Conservation (phyloP, 2,329 filamentous ascomycete genomes). For the Claviceps lovelessii region DNA sequence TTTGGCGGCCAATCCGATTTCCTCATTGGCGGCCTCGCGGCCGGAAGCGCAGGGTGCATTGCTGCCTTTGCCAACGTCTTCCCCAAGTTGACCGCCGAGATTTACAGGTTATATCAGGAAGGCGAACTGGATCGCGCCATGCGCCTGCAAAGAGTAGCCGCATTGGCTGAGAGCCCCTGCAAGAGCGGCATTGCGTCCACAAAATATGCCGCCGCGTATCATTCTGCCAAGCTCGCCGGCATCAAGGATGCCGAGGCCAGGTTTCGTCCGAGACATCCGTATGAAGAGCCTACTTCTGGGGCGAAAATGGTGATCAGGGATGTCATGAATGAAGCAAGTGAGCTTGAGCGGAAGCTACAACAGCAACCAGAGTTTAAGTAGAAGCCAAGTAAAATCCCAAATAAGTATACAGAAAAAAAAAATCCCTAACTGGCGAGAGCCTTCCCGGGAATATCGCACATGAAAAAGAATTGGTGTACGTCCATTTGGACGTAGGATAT, state of each 20-base stretch:
- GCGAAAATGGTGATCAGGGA: slow-evolving; percentile 1
- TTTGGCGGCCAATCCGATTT: slow-evolving; percentile 65
- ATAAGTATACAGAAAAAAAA: no score
- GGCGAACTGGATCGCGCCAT: slow-evolving; percentile 2
- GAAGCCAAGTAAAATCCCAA: background rate
- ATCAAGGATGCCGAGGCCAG: slow-evolving; percentile 6
- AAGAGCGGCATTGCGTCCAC: slow-evolving; percentile 7
- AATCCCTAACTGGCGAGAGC: no score
- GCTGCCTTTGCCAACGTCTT: slow-evolving; percentile 50
- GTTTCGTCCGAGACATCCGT: slow-evolving; percentile 7
- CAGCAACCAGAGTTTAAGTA: background rate
- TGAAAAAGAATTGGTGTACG: background rate
- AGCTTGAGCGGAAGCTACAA: slow-evolving; percentile 3
- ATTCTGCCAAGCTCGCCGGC: slow-evolving; percentile 6
- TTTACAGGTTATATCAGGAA: slow-evolving; percentile 4
- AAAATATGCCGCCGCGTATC: slow-evolving; percentile 4
- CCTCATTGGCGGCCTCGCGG: slow-evolving; percentile 44
- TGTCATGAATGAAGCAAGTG: slow-evolving; percentile 3
- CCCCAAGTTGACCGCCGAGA: slow-evolving; percentile 32
- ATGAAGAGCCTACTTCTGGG: slow-evolving; percentile 4
- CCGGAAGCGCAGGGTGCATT: slow-evolving; percentile 45
- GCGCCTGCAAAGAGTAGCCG: slow-evolving; percentile 4
- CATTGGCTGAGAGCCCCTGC: slow-evolving; percentile 8
- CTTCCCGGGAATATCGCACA: background rate
- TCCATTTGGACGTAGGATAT: no score